A percentile compares a stretch with the other conserved stretches of the same genome.
phyloP scores from a whole-genome alignment of 2,329 filamentous ascomycete genomes.

The Apiospora malaysiana region DNA sequence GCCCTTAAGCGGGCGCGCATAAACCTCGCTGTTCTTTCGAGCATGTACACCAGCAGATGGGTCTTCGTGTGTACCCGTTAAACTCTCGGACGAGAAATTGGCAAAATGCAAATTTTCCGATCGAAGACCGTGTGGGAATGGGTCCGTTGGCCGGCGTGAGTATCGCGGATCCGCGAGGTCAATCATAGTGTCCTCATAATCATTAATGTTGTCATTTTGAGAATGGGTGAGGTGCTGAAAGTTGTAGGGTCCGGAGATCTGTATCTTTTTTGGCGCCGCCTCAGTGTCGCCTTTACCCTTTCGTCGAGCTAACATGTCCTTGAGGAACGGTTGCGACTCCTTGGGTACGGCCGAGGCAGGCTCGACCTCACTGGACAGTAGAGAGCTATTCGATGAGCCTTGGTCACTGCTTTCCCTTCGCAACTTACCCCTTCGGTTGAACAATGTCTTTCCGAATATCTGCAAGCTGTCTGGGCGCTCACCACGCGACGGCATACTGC shows the following conservation, averaged over 20 bases:
- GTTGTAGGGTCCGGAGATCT: slow-evolving; percentile 70
- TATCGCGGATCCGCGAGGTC: slow-evolving; percentile 51
- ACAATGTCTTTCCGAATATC: slow-evolving; percentile 64
- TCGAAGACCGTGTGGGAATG: slow-evolving; percentile 44
- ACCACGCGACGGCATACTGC: slow-evolving; percentile 58
- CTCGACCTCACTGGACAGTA: slow-evolving; percentile 51
- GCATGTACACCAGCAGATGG: slow-evolving; percentile 31
- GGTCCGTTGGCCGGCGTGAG: slow-evolving; percentile 42
- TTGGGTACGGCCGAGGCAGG: slow-evolving; percentile 39
- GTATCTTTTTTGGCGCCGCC: slow-evolving; percentile 47
- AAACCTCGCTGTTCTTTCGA: not conserved
- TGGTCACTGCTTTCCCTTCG: slow-evolving; percentile 58
- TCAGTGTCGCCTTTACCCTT: slow-evolving; percentile 44
- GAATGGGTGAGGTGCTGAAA: slow-evolving; percentile 70
- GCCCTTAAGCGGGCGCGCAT: not conserved
- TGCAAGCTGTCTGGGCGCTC: slow-evolving; percentile 66
- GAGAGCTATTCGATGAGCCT: slow-evolving; percentile 53
- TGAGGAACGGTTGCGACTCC: slow-evolving; percentile 53
- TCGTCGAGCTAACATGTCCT: slow-evolving; percentile 58
- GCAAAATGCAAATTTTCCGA: slow-evolving; percentile 51
- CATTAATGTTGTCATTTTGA: slow-evolving; percentile 53
- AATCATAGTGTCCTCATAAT: slow-evolving; percentile 48
- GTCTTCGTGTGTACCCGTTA: slow-evolving; percentile 35
- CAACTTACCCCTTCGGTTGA: slow-evolving; percentile 58
- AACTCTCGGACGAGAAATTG: slow-evolving; percentile 54